These are phyloP conservation scores for Oryza rufipogon DNA, from an alignment of 176 grass and related monocot genomes.

Conservation along the genomic window DNA sequence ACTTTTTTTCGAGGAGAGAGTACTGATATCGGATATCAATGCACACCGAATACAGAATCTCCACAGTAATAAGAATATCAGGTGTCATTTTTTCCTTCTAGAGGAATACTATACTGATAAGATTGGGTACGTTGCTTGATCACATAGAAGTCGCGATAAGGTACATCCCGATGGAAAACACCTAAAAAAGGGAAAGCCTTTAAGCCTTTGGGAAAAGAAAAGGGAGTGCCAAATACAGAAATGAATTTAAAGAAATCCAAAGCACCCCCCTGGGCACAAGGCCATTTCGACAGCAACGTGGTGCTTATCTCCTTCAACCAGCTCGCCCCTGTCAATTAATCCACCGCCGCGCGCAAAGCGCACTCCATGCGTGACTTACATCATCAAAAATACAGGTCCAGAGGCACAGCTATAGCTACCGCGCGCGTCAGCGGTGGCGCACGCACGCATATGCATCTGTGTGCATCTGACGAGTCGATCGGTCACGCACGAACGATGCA, in stretches of 20 bases:
- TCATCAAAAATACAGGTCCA: not conserved
- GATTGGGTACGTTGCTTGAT: not conserved
- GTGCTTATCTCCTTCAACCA: constrained; percentile 31
- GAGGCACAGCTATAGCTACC: not conserved
- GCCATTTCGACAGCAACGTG: constrained; percentile 39
- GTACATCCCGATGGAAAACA: not conserved
- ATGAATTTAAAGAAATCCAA: not conserved
- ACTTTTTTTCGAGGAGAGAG: no score
- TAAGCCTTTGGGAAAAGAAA: constrained; percentile 3
- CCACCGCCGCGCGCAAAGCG: not conserved
- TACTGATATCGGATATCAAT: not conserved
- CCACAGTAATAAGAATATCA: not conserved
- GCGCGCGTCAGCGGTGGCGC: not conserved
- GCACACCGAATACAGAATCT: not conserved
- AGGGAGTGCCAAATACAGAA: not conserved
- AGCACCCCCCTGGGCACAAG: not conserved
- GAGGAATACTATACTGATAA: not conserved
- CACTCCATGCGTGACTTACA: no score
- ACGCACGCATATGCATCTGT: not conserved
- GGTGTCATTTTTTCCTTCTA: no score
- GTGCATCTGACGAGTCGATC: not conserved
- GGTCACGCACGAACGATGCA: no score
- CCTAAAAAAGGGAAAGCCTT: not conserved
- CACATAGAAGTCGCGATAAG: not conserved
- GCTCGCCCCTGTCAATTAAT: not conserved